Conservation (phyloP, 31 red algal genomes). For the Odonthalia washingtoniensis region DNA sequence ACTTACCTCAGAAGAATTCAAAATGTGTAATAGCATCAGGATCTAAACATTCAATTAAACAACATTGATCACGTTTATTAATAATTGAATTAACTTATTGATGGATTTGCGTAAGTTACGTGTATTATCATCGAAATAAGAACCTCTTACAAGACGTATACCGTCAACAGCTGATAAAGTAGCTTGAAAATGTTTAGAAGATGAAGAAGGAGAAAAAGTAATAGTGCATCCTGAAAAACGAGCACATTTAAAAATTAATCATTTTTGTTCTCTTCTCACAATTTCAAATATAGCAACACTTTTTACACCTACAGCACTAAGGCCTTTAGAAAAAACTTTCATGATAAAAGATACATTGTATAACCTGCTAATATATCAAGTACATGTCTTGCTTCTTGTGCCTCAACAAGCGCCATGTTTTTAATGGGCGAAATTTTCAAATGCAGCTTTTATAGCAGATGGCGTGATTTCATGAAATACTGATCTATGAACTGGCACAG, state of each 20-base stretch:
- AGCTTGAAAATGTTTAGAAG: conserved; percentile 39
- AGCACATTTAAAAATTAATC: conserved; percentile 60
- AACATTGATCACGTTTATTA: too few relatives aligned
- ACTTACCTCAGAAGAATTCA: too few relatives aligned
- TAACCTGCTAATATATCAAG: conserved; percentile 94
- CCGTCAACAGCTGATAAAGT: conserved; percentile 61
- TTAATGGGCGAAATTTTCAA: conserved; percentile 74
- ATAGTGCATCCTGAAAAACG: not conserved
- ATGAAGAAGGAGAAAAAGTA: conserved; percentile 37
- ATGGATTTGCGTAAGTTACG: conserved; percentile 36
- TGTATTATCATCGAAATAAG: conserved; percentile 85
- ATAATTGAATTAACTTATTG: too few relatives aligned
- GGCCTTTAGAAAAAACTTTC: conserved; percentile 83
- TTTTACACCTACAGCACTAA: conserved; percentile 93
- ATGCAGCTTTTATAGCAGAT: conserved; percentile 69
- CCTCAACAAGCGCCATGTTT: conserved; percentile 88
- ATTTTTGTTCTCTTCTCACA: conserved; percentile 82
- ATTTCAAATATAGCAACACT: conserved; percentile 89
- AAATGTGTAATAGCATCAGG: too few relatives aligned
- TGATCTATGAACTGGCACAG: conserved; percentile 80
- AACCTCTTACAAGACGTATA: conserved; percentile 75
- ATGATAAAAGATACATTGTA: conserved; percentile 88
- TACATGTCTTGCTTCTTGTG: conserved; percentile 91
- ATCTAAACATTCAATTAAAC: too few relatives aligned
- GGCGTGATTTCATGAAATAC: conserved; percentile 99